Evolutionary conservation across 345 rosid genomes (phyloP), one percentile per base, ranked within the genome.

Genomic region (Syzygium jambos): DNA sequence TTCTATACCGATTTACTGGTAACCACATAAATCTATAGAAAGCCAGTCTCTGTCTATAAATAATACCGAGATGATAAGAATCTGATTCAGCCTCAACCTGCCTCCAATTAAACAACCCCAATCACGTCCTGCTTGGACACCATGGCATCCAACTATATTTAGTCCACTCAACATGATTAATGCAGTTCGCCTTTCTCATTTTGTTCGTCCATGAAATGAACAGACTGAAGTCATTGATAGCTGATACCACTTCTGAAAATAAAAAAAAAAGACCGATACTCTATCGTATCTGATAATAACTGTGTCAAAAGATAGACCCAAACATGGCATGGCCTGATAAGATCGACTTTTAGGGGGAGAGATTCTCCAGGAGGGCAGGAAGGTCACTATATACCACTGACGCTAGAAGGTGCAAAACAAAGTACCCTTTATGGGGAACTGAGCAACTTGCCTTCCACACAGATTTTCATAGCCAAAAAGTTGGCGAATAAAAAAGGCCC

Each of bases 361-460:
- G 78, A 68, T 17, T 34, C 78, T 34, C 46, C 78, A 34, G 38
- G 78, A 34, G 78, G 61, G 78, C 46, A 68, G 46, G 46, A 68
- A 68, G 80, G 80, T 68, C 80, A 34, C 80, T 34, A 68, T 34
- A 19, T 9, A 19, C 80, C 80, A 34, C 80, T 68, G 80, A 68
- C 46, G 1, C 19, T 68, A 19, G 25, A 68, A 34, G 80, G 87
- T 63, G 80, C 87, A 63, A 86, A 61, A 59, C 86, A 84, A 57
- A 59, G 30, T 49, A 52, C 55, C 85, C 86, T 55, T 88, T 55
- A 63, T 77, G 73, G 90, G 84, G 53, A 85, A 54, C 86, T n/a
- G 87, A 85, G 86, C 84, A 51, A 11, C 80, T 19, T 19, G 84
- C 19, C 77, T 73, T 85, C 86, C 78, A 73, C 80, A 73, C 86